Conservation (phyloP, 345 rosid genomes). For the Euphorbia tirucalli region DNA sequence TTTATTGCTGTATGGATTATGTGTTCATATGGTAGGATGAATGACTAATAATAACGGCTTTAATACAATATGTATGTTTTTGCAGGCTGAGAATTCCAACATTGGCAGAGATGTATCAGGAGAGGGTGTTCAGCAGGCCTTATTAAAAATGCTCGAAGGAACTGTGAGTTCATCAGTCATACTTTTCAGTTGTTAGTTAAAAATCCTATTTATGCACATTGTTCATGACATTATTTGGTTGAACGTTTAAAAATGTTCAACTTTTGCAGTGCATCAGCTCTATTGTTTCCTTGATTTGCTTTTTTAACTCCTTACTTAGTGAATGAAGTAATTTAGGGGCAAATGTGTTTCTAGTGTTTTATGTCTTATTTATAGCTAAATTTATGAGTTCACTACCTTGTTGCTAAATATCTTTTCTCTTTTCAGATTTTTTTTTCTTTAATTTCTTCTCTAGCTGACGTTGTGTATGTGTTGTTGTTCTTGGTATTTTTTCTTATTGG, state of each 20-base stretch:
- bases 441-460: background rate
- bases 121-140: conserved; percentile 97
- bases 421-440: background rate
- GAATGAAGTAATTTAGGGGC: background rate
- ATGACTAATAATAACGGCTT: background rate
- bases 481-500: background rate
- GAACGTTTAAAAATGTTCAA: background rate
- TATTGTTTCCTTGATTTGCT: background rate
- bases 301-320: background rate
- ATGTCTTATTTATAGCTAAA: background rate
- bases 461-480: background rate
- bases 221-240: background rate
- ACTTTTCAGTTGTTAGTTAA: background rate
- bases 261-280: background rate
- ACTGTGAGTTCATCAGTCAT: conserved; percentile 57
- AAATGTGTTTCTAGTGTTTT: background rate
- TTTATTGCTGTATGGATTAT: background rate
- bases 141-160: conserved; percentile 94
- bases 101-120: conserved; percentile 94
- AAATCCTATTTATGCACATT: background rate
- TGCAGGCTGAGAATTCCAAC: conserved; percentile 83
- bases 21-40: background rate
- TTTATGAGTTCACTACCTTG: background rate
- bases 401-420: background rate
- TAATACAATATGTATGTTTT: background rate